Evolutionary conservation across 2,329 filamentous ascomycete species (phyloP), one percentile per base, ranked within the genome.

Genomic region (Neofusicoccum umdonicola): DNA sequence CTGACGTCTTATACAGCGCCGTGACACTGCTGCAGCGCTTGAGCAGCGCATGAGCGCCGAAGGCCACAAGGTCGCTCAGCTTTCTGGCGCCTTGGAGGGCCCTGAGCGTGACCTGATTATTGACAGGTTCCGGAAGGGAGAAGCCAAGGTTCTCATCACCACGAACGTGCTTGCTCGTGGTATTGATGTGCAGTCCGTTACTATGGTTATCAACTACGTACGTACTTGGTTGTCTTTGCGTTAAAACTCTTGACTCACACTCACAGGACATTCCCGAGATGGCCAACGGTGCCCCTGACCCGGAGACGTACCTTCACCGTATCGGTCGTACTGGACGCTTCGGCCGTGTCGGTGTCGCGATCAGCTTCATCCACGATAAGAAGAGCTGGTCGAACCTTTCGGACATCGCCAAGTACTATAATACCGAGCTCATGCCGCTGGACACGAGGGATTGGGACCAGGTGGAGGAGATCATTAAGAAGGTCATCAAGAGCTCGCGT

Each of bases 251-350:
- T 66, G 67, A 64, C 73, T 47, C 72, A 67, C 41, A 7, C 13
- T 90, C 90, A 82, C 65, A 82, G 68, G 82, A 88, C 71, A 79
- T 85, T 39, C 83, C 83, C 3, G 82, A 83, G 63, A 77, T 78
- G 52, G 77, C 77, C 22, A 89, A 90, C 73, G 88, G 90, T 45
- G 80, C 85, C 37, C 90, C 94, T 13, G 95, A 99, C 74, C 88
- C 88, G 52, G 93, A 98, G 81, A 99, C 95, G 0, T 99, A 99
- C 75, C 89, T 99, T 56, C 95, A 99, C 84, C 91, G 95, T 75
- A 99, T 99, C 71, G 95, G 95, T 67, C 92, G 95, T 74, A 99
- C 95, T 13, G 95, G 95, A 68, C 91, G 95, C 69, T 99, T 99
- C 72, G 95, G 95, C 65, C 93, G 94, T 77, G 93, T 98, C 39